phyloP scores from a whole-genome alignment of 352 stramenopile species.

The Phytopythium vexans region DNA sequence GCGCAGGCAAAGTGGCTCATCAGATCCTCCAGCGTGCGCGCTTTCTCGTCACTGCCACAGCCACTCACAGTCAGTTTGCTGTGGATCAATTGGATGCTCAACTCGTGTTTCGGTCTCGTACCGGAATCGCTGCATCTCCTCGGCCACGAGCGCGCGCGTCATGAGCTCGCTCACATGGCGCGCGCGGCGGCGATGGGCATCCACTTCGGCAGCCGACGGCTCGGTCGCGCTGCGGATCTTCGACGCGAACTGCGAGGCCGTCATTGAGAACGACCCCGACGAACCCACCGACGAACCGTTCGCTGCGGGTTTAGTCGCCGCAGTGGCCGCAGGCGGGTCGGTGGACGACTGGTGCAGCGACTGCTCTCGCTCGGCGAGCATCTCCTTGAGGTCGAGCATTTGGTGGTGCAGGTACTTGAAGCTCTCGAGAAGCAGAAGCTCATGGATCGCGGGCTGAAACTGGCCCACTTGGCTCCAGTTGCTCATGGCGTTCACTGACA shows the following conservation, averaged over 20 bases:
- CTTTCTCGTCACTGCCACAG: slow-evolving; percentile 29
- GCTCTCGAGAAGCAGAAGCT: slow-evolving; percentile 60
- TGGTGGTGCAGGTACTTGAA: slow-evolving; percentile 65
- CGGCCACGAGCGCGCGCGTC: slow-evolving; percentile 52
- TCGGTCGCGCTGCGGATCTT: slow-evolving; percentile 39
- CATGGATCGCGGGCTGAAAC: slow-evolving; percentile 61
- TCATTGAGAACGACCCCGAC: slow-evolving; percentile 29
- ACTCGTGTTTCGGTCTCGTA: slow-evolving; percentile 6
- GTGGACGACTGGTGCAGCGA: too few species aligned
- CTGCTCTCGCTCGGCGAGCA: slow-evolving; percentile 44
- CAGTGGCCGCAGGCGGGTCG: too few species aligned
- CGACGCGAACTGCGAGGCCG: slow-evolving; percentile 35
- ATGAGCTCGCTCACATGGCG: slow-evolving; percentile 40
- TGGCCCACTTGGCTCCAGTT: slow-evolving; percentile 45
- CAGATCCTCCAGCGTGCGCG: slow-evolving; percentile 30
- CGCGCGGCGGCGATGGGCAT: slow-evolving; percentile 36
- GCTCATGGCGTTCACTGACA: slow-evolving; percentile 30
- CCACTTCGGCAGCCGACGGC: slow-evolving; percentile 21
- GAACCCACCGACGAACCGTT: too few species aligned
- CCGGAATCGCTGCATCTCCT: slow-evolving; percentile 63
- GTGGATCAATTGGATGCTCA: neutral
- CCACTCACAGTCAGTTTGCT: neutral
- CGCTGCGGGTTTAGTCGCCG: too few species aligned
- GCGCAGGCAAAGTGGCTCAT: slow-evolving; percentile 64
- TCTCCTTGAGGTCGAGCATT: slow-evolving; percentile 54